Conservation (phyloP, 768 basidiomycete genomes). For the Hypholoma sublateritium region DNA sequence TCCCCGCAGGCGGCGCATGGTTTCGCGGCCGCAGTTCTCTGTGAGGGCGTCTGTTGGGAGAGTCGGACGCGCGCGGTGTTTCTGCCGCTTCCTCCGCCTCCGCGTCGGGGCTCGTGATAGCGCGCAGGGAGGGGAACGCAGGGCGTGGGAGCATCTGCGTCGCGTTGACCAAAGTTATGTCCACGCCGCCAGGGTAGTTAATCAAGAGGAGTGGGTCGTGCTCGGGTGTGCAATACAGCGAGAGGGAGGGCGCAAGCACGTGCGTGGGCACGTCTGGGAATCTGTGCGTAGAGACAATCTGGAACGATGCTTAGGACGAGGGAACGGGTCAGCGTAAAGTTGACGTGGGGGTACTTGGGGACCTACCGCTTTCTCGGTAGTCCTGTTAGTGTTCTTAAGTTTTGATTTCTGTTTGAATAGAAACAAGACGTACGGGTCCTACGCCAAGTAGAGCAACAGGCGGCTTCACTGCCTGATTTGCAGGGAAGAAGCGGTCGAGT, state of each 20-base stretch:
- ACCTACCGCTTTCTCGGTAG: slow-evolving; percentile 73
- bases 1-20: neutral
- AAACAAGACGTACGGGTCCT: slow-evolving; percentile 49
- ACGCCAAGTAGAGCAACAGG: slow-evolving; percentile 50
- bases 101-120: neutral
- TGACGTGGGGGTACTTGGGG: neutral
- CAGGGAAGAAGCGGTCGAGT: slow-evolving; percentile 64
- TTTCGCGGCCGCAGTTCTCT: no score
- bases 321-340: neutral
- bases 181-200: slow-evolving; percentile 28
- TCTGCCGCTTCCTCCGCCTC: no score
- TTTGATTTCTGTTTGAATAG: neutral
- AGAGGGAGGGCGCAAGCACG: slow-evolving; percentile 33
- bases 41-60: no score
- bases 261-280: slow-evolving; percentile 39
- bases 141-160: neutral
- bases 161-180: neutral
- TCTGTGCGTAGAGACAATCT: slow-evolving; percentile 49
- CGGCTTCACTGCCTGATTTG: slow-evolving; percentile 27
- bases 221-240: slow-evolving; percentile 40
- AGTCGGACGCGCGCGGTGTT: no score
- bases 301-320: slow-evolving; percentile 57
- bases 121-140: neutral
- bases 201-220: slow-evolving; percentile 57
- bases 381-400: slow-evolving; percentile 43